Evolutionary conservation across 140 eudicot species (phyloP).

Genomic region (Bidens hawaiensis): DNA sequence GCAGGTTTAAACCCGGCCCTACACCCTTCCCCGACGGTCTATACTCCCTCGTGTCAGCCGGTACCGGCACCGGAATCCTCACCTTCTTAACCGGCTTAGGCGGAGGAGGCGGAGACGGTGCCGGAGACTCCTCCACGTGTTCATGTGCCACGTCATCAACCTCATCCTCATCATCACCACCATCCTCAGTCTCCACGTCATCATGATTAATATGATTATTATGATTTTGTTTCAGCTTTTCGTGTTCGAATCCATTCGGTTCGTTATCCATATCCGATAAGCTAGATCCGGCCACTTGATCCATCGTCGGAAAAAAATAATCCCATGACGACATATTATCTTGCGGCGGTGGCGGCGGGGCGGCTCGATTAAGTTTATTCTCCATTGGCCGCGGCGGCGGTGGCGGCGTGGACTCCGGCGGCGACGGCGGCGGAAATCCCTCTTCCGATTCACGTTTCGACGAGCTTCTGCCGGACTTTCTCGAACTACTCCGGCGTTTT

Average conservation of each 20-base stretch:
- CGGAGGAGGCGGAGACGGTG: constrained; percentile 41
- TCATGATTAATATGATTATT: constrained; percentile 4
- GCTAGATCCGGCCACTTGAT: constrained; percentile 55
- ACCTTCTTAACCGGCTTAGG: constrained; percentile 44
- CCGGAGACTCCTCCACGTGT: constrained; percentile 34
- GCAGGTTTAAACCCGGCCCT: constrained; percentile 31
- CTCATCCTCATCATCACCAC: constrained; percentile 14
- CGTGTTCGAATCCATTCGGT: constrained; percentile 21
- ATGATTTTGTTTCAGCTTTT: constrained; percentile 36
- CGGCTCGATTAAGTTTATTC: constrained; percentile 15
- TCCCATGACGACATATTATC: constrained; percentile 40
- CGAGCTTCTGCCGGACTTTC: constrained; percentile 31
- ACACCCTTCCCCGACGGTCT: constrained; percentile 41
- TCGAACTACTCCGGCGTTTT: constrained; percentile 40
- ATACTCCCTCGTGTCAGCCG: constrained; percentile 37
- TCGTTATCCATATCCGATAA: constrained; percentile 48
- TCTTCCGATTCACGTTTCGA: constrained; percentile 30
- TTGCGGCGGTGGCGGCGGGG: constrained; percentile 38
- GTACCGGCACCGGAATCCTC: constrained; percentile 31
- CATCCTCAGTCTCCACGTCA: not conserved
- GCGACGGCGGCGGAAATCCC: constrained; percentile 48
- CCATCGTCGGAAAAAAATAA: constrained; percentile 48
- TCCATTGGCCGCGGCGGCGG: constrained; percentile 29
- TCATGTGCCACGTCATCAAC: constrained; percentile 31
- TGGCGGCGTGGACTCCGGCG: constrained; percentile 36